These are phyloP conservation scores for Eucalyptus polybractea DNA, from an alignment of 345 rosid genomes.

Conservation along the genomic window DNA sequence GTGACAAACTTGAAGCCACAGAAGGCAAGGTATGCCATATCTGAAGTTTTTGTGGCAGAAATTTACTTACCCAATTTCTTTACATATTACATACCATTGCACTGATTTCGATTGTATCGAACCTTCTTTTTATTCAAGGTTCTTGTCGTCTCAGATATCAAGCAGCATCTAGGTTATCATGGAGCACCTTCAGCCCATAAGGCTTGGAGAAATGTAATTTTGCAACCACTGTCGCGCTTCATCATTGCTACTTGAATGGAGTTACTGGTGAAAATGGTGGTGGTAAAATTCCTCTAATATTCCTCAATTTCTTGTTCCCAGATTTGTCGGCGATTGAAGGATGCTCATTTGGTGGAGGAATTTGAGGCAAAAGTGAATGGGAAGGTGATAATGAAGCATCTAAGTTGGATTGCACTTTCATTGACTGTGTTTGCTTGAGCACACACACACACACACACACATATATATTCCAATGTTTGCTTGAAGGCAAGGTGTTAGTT, in stretches of 20 bases:
- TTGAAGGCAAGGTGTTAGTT: not conserved
- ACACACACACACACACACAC: no score
- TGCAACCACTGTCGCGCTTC: not conserved
- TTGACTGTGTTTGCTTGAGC: not conserved
- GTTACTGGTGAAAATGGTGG: not conserved
- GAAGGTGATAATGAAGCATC: conserved; percentile 31
- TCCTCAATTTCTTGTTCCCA: conserved; percentile 12
- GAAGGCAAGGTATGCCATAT: conserved; percentile 55
- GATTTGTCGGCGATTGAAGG: conserved; percentile 71
- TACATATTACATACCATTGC: conserved; percentile 1
- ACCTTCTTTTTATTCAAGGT: conserved; percentile 34
- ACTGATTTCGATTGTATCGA: conserved; percentile 2
- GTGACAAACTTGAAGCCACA: conserved; percentile 72
- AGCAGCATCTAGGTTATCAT: conserved; percentile 64
- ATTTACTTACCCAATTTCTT: not conserved
- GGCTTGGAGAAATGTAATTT: conserved; percentile 79
- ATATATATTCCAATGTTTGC: not conserved
- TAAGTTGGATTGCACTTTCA: not conserved
- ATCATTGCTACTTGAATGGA: not conserved
- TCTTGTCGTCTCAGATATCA: conserved; percentile 82
- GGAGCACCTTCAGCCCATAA: conserved; percentile 48
- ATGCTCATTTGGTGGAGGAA: conserved; percentile 61
- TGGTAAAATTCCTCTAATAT: not conserved
- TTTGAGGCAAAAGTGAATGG: conserved; percentile 66
- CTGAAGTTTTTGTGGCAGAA: not conserved